Evolutionary conservation across 1,139 yeast genomes (phyloP).

Genomic region (Chernovozyma aurita): DNA sequence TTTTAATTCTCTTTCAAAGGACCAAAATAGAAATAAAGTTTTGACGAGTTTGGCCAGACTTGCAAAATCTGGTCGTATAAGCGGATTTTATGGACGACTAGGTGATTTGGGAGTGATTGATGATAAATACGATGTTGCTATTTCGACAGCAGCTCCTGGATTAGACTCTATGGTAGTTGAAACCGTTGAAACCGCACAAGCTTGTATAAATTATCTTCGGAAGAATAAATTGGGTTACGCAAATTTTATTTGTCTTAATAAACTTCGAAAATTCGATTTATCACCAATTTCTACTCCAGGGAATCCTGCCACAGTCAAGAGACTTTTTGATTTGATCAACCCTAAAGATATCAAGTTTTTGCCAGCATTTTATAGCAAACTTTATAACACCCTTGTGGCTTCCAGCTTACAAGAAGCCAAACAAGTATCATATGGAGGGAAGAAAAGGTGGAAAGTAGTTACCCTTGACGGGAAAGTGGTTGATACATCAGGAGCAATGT

Average conservation of each 20-base stretch:
- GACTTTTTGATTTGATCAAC: slow-evolving; percentile 78
- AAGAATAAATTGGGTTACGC: slow-evolving; percentile 87
- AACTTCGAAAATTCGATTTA: slow-evolving; percentile 61
- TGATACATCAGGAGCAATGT: slow-evolving; percentile 94
- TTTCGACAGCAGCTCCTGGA: slow-evolving; percentile 92
- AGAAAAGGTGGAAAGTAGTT: slow-evolving; percentile 77
- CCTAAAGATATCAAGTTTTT: slow-evolving; percentile 65
- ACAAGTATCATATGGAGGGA: slow-evolving; percentile 76
- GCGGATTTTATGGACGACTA: slow-evolving; percentile 83
- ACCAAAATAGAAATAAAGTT: slow-evolving; percentile 71
- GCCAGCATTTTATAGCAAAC: slow-evolving; percentile 86
- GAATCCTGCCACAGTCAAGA: slow-evolving; percentile 67
- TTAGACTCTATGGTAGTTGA: slow-evolving; percentile 93
- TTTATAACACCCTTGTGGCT: slow-evolving; percentile 87
- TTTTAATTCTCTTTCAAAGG: slow-evolving; percentile 47
- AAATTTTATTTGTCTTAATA: slow-evolving; percentile 74
- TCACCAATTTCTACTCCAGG: slow-evolving; percentile 58
- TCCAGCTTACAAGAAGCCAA: slow-evolving; percentile 75
- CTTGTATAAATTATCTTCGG: slow-evolving; percentile 82
- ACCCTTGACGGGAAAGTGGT: slow-evolving; percentile 90
- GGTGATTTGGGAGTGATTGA: slow-evolving; percentile 91
- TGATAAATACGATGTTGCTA: slow-evolving; percentile 83
- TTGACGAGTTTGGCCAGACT: slow-evolving; percentile 64
- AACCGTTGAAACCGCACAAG: slow-evolving; percentile 88
- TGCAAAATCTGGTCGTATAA: slow-evolving; percentile 76